Evolutionary conservation across 2,329 filamentous ascomycete genomes (phyloP).

Genomic region (Cladobotryum protrusum): DNA sequence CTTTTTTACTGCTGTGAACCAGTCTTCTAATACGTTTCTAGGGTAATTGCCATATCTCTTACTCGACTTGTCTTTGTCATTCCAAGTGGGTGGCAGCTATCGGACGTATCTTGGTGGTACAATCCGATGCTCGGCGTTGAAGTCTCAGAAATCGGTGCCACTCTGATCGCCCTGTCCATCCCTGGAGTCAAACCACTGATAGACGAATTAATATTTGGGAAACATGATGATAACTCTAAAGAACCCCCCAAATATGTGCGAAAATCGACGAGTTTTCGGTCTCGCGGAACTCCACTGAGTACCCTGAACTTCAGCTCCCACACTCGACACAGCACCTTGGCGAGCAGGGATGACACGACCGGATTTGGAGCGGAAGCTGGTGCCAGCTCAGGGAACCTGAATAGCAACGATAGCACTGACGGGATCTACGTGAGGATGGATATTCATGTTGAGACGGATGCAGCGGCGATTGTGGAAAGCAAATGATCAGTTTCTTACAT

Average conservation of each 20-base stretch:
- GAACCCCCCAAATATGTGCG: constrained; percentile 19
- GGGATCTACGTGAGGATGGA: constrained; percentile 31
- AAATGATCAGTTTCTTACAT: background rate
- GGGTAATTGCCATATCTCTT: constrained; percentile 43
- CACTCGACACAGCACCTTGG: constrained; percentile 20
- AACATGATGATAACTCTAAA: constrained; percentile 14
- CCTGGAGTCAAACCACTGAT: constrained; percentile 45
- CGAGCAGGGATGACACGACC: constrained; percentile 21
- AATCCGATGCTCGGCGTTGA: constrained; percentile 44
- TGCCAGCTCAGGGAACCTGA: constrained; percentile 17
- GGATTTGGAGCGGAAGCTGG: constrained; percentile 19
- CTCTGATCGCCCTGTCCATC: constrained; percentile 44
- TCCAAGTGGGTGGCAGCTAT: constrained; percentile 36
- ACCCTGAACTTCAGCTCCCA: constrained; percentile 25
- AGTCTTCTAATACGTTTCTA: constrained; percentile 16
- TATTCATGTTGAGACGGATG: constrained; percentile 26
- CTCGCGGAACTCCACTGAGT: constrained; percentile 24
- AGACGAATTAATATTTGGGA: constrained; percentile 27
- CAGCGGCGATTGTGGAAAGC: background rate
- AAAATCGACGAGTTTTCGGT: constrained; percentile 15
- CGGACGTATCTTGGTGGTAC: constrained; percentile 45
- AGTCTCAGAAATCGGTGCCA: constrained; percentile 44
- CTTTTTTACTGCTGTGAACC: background rate
- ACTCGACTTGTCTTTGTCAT: constrained; percentile 42
- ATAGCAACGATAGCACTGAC: constrained; percentile 21